These are phyloP conservation scores for Knufia fluminis DNA, from an alignment of 2,329 filamentous ascomycete species.

Conservation along the genomic window DNA sequence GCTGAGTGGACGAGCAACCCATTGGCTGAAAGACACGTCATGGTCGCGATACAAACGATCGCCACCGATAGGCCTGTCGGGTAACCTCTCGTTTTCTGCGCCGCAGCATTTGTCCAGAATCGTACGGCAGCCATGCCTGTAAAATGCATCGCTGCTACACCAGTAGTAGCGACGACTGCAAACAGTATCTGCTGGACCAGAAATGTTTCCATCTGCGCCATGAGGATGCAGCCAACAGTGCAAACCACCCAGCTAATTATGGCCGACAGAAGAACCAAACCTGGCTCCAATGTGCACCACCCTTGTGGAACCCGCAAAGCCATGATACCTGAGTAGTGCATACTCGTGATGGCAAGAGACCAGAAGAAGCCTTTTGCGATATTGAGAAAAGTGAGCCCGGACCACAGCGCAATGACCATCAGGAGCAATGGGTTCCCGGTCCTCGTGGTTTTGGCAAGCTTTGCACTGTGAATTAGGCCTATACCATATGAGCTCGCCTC, in stretches of 20 bases:
- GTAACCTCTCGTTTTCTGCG: constrained; percentile 25
- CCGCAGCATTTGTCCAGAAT: constrained; percentile 24
- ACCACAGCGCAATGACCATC: no score
- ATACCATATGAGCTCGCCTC: no score
- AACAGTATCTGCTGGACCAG: constrained; percentile 28
- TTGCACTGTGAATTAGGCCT: no score
- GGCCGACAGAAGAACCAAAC: constrained; percentile 25
- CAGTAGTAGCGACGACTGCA: constrained; percentile 26
- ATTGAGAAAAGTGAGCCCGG: no score
- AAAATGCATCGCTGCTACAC: constrained; percentile 31
- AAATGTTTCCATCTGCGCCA: constrained; percentile 28
- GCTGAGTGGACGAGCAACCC: constrained; percentile 28
- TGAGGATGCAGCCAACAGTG: constrained; percentile 26
- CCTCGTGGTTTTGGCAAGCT: no score
- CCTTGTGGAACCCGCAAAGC: constrained; percentile 27
- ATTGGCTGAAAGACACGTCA: constrained; percentile 30
- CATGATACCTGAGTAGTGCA: constrained; percentile 28
- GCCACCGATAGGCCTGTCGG: constrained; percentile 26
- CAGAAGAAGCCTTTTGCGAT: constrained; percentile 24
- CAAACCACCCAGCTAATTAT: constrained; percentile 29
- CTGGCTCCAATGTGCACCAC: constrained; percentile 22
- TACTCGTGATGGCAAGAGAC: constrained; percentile 27
- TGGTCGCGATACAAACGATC: constrained; percentile 27
- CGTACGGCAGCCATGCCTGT: constrained; percentile 27
- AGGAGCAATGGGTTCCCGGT: no score